These are phyloP conservation scores for Candolleomyces aberdarensis DNA, from an alignment of 768 basidiomycete genomes.

Conservation along the genomic window DNA sequence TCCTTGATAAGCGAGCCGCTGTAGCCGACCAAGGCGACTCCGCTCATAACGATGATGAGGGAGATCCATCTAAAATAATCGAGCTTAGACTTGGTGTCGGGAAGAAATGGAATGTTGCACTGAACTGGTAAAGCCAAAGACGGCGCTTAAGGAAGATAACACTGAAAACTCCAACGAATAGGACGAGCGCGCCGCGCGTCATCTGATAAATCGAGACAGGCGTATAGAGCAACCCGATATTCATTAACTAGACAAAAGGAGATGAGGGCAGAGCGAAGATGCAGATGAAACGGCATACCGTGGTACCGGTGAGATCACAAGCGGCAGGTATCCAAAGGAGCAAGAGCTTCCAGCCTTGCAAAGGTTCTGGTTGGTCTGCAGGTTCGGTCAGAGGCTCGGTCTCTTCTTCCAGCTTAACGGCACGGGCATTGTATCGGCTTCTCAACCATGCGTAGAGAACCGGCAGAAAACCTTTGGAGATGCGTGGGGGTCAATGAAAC, in stretches of 20 bases:
- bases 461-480: slow-evolving; percentile 73
- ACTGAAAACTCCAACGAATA: slow-evolving; percentile 89
- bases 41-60: slow-evolving; percentile 82
- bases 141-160: slow-evolving; percentile 87
- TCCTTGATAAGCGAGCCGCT: slow-evolving; percentile 88
- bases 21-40: slow-evolving; percentile 81
- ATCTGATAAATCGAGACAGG: slow-evolving; percentile 98
- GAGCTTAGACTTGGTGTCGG: slow-evolving; percentile 2
- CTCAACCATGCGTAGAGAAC: slow-evolving; percentile 69
- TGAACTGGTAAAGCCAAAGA: slow-evolving; percentile 84
- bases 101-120: slow-evolving; percentile 11
- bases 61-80: slow-evolving; percentile 72
- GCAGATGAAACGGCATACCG: slow-evolving; percentile 47
- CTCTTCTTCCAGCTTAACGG: slow-evolving; percentile 56
- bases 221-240: slow-evolving; percentile 91
- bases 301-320: slow-evolving; percentile 90
- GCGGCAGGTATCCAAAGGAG: slow-evolving; percentile 86
- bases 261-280: slow-evolving; percentile 25
- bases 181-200: slow-evolving; percentile 89
- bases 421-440: slow-evolving; percentile 35
- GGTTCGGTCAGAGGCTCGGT: slow-evolving; percentile 34
- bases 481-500: slow-evolving; percentile 11
- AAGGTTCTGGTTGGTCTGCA: slow-evolving; percentile 31
- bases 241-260: slow-evolving; percentile 64
- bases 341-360: slow-evolving; percentile 67